Evolutionary conservation across 202 grass and related monocot genomes (phyloP).

Genomic region (Elaeis oleifera): DNA sequence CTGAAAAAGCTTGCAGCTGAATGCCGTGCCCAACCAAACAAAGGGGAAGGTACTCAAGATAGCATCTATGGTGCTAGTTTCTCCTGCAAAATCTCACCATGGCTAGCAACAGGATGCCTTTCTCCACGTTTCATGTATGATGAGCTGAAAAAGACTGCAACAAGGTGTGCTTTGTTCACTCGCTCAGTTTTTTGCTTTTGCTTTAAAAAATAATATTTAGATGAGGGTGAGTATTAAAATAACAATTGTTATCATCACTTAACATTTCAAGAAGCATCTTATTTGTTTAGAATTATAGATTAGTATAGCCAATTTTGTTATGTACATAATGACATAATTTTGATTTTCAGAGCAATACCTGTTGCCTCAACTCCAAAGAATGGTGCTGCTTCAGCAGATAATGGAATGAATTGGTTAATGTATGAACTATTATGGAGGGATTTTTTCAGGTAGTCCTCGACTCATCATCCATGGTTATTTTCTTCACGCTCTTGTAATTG

Average conservation of each 20-base stretch:
- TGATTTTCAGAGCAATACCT: conserved; percentile 41
- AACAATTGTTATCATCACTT: too few species aligned
- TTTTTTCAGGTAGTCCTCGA: conserved; percentile 75
- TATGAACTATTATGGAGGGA: conserved; percentile 96
- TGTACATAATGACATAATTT: not conserved
- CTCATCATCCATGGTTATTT: not conserved
- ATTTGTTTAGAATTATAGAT: too few species aligned
- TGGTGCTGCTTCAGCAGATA: conserved; percentile 34
- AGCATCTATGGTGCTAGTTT: conserved; percentile 95
- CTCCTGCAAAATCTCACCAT: conserved; percentile 97
- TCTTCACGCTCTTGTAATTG: not conserved
- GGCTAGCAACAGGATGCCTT: conserved; percentile 81
- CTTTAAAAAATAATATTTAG: not conserved
- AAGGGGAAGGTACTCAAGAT: conserved; percentile 40
- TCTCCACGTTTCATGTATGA: conserved; percentile 92
- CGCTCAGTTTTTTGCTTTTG: not conserved
- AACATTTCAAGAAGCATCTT: too few species aligned
- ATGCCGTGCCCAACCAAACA: conserved; percentile 56
- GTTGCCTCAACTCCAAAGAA: conserved; percentile 33
- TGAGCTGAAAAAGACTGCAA: conserved; percentile 80
- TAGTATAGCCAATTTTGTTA: not conserved
- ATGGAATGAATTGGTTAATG: conserved; percentile 88
- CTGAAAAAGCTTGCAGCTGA: conserved; percentile 78
- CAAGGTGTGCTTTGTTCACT: conserved; percentile 37
- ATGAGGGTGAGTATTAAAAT: too few species aligned